phyloP scores from a whole-genome alignment of 805 yeast species.

The Wickerhamomyces hampshirensis region DNA sequence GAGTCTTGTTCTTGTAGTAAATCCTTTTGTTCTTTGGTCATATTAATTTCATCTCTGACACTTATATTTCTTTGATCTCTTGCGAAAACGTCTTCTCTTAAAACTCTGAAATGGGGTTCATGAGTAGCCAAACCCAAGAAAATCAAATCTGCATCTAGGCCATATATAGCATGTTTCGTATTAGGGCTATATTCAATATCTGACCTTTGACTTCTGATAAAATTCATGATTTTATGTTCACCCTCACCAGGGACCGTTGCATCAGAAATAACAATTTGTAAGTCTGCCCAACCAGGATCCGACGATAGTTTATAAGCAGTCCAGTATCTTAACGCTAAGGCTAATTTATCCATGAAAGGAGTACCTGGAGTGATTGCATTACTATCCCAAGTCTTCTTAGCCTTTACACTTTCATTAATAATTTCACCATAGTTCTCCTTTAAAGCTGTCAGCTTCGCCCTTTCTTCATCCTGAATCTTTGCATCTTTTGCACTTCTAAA shows the following conservation, averaged over 20 bases:
- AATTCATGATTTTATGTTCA: slow-evolving; percentile 96
- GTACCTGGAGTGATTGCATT: slow-evolving; percentile 97
- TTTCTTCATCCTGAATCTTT: slow-evolving; percentile 65
- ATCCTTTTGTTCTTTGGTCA: slow-evolving; percentile 55
- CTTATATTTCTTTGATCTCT: slow-evolving; percentile 41
- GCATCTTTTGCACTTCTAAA: slow-evolving; percentile 93
- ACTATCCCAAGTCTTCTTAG: slow-evolving; percentile 83
- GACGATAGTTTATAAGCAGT: slow-evolving; percentile 83
- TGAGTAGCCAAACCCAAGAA: slow-evolving; percentile 95
- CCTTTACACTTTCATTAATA: slow-evolving; percentile 61
- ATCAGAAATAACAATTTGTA: slow-evolving; percentile 77
- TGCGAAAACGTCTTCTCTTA: slow-evolving; percentile 96
- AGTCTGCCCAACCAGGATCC: slow-evolving; percentile 80
- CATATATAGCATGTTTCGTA: slow-evolving; percentile 94
- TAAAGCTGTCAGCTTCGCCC: slow-evolving; percentile 42
- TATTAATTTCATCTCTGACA: slow-evolving; percentile 44
- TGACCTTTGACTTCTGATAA: slow-evolving; percentile 83
- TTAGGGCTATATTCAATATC: slow-evolving; percentile 88
- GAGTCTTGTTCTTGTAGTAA: slow-evolving; percentile 30
- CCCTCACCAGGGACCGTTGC: slow-evolving; percentile 99
- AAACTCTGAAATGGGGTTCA: slow-evolving; percentile 91
- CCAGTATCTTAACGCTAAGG: slow-evolving; percentile 77
- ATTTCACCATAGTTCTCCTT: slow-evolving; percentile 50
- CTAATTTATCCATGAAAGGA: slow-evolving; percentile 88
- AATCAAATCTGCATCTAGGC: slow-evolving; percentile 95